Evolutionary conservation across 1,139 yeast genomes (phyloP), one percentile per base, ranked within the genome.

Genomic region (Candida tropicalis): DNA sequence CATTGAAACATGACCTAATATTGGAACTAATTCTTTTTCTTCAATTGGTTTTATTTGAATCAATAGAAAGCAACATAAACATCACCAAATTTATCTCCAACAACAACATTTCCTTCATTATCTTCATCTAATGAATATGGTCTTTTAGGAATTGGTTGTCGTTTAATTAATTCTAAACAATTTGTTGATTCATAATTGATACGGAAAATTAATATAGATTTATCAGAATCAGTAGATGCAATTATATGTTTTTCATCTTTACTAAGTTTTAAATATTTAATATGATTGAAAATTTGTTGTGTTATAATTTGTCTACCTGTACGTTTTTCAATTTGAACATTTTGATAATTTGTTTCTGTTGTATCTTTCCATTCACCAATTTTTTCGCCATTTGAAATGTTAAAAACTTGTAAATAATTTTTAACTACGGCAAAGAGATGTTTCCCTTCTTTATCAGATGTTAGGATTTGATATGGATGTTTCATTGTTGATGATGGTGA

Each of bases 1-100:
- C 97, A 95, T 89, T 3, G 98, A 91, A 3, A 95, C 98, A 64
- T 95, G 99, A 3, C 99, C 99, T 47, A 91, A 70, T 7, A 91
- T 75, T 2, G 98, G 97, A 34, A 60, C 65, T 43, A 79, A 57
- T 3, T 64, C 52, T 32, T 75, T 68, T 41, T 75, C 80, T n/a
- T 66, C 70, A 2, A 52, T 58, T 1, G 68, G 58, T 2, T 54
- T 60, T 2, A 55, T 52, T 3, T 48, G 56, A n/a, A 32, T 60
- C 65, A 10, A 83, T 64, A 5, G 72, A 63, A 15, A 86, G n/a
- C 73, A 2, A 75, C 61, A 59, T 87, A 93, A 5, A 90, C 97
- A 64, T 95, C 99, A 38, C 99, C 99, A 60, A 91, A 93, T 68
- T 95, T 95, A 63, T 95, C 99, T n/a, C 96, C 97, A 16, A 90